Percentiles rank a stretch among this genome's conserved stretches.
phyloP scores from a whole-genome alignment of 2,329 filamentous ascomycete species.

The Microsporum canis region DNA sequence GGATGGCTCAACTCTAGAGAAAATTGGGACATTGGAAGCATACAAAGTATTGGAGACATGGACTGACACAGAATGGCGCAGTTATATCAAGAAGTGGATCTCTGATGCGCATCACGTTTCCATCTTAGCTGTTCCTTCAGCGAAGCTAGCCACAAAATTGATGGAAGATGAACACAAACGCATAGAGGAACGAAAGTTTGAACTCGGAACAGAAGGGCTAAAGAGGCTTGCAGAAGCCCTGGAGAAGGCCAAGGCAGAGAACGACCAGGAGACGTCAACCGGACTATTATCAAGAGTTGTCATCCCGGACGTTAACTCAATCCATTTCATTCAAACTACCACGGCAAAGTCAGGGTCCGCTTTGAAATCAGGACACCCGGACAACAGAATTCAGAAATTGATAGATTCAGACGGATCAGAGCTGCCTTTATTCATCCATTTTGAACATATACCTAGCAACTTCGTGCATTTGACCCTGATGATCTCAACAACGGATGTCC shows the following conservation, averaged over 20 bases:
- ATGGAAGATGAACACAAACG: slow-evolving; percentile 72
- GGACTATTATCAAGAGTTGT: slow-evolving; percentile 69
- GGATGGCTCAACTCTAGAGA: slow-evolving; percentile 63
- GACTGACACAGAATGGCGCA: slow-evolving; percentile 73
- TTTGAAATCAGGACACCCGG: slow-evolving; percentile 53
- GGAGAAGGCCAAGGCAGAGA: slow-evolving; percentile 73
- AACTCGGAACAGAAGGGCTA: slow-evolving; percentile 71
- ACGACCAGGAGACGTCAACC: slow-evolving; percentile 74
- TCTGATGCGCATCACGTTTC: slow-evolving; percentile 76
- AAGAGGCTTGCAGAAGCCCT: slow-evolving; percentile 62
- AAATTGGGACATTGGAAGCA: slow-evolving; percentile 43
- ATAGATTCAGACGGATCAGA: slow-evolving; percentile 57
- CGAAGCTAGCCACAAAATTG: slow-evolving; percentile 64
- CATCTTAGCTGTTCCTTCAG: slow-evolving; percentile 75
- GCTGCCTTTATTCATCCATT: slow-evolving; percentile 85
- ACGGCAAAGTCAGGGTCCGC: slow-evolving; percentile 76
- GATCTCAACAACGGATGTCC: slow-evolving; percentile 64
- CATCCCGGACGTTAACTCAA: slow-evolving; percentile 77
- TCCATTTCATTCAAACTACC: slow-evolving; percentile 83
- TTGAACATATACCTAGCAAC: slow-evolving; percentile 84
- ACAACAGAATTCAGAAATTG: slow-evolving; percentile 60
- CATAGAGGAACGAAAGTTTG: slow-evolving; percentile 64
- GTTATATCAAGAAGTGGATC: slow-evolving; percentile 73
- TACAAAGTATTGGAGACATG: slow-evolving; percentile 63
- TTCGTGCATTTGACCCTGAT: slow-evolving; percentile 80